Conservation (phyloP, 2,329 filamentous ascomycete genomes). For the Mariannaea elegans region DNA sequence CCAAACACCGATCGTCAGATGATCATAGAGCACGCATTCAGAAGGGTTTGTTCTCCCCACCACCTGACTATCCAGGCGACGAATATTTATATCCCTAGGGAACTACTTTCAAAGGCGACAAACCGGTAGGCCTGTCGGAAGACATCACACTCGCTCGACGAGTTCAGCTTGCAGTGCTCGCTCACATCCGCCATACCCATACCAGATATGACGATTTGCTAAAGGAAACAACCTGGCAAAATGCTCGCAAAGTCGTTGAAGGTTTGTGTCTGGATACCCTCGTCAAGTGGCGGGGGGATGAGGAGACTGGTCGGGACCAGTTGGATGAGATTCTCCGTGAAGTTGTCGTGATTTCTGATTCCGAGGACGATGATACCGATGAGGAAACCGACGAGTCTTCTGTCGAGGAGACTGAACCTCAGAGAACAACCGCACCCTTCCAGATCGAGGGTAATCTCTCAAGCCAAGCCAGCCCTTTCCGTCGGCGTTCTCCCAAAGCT, state of each 20-base stretch:
- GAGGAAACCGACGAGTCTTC: slow-evolving; percentile 49
- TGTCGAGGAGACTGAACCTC: slow-evolving; percentile 33
- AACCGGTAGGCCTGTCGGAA: slow-evolving; percentile 65
- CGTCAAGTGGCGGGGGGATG: slow-evolving; percentile 77
- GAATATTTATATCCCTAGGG: slow-evolving; percentile 50
- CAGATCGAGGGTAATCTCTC: slow-evolving; percentile 22
- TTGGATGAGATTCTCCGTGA: slow-evolving; percentile 73
- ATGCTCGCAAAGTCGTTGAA: slow-evolving; percentile 69
- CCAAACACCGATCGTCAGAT: slow-evolving; percentile 70
- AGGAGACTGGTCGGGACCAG: slow-evolving; percentile 73
- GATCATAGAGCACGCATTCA: slow-evolving; percentile 71
- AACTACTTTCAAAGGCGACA: slow-evolving; percentile 59
- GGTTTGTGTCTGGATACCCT: slow-evolving; percentile 69
- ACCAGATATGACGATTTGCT: slow-evolving; percentile 71
- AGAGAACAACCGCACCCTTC: slow-evolving; percentile 12
- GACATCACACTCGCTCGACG: slow-evolving; percentile 67
- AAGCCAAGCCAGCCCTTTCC: slow-evolving; percentile 27
- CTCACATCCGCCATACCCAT: slow-evolving; percentile 73
- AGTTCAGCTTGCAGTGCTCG: slow-evolving; percentile 71
- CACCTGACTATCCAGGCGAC: slow-evolving; percentile 6
- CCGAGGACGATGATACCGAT: slow-evolving; percentile 57
- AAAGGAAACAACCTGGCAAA: slow-evolving; percentile 65
- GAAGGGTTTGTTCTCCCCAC: slow-evolving; percentile 58
- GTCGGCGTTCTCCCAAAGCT: slow-evolving; percentile 29
- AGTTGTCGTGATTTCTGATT: slow-evolving; percentile 72